Percentiles rank a stretch among this genome's conserved stretches.
Evolutionary conservation across 306 rosid genomes (phyloP).

Genomic region (Begonia loranthoides): DNA sequence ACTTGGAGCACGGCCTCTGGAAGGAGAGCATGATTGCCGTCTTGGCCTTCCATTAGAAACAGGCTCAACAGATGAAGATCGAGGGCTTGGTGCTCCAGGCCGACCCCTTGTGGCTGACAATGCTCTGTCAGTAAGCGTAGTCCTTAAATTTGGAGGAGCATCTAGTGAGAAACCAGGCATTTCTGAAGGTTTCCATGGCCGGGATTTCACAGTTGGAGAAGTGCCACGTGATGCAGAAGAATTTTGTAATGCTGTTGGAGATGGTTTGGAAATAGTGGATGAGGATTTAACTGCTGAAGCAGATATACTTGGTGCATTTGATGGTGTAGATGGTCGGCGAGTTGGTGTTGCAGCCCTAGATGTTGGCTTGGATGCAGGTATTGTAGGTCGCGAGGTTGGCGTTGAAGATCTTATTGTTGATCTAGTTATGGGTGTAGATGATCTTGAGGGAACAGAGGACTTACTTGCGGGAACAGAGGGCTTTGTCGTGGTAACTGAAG

Average conservation of each 20-base stretch:
- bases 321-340: constrained; percentile 63
- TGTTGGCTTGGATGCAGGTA: constrained; percentile 61
- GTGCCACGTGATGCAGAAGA: constrained; percentile 65
- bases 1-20: constrained; percentile 70
- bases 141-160: constrained; percentile 85
- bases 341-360: constrained; percentile 89
- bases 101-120: constrained; percentile 82
- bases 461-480: constrained; percentile 28
- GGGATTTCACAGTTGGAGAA: constrained; percentile 75
- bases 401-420: constrained; percentile 72
- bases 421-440: constrained; percentile 74
- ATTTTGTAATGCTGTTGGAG: constrained; percentile 33
- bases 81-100: constrained; percentile 82
- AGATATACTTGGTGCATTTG: constrained; percentile 40
- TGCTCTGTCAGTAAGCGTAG: constrained; percentile 81
- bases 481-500: constrained; percentile 35
- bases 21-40: constrained; percentile 92
- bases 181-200: constrained; percentile 93
- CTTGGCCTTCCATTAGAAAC: constrained; percentile 62
- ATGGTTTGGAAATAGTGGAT: constrained; percentile 43
- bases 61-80: constrained; percentile 89
- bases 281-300: constrained; percentile 36
- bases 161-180: constrained; percentile 94
- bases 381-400: constrained; percentile 66
- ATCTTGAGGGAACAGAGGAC: constrained; percentile 42